phyloP scores from a whole-genome alignment of 768 basidiomycete species.

The Tulasnella sp. region DNA sequence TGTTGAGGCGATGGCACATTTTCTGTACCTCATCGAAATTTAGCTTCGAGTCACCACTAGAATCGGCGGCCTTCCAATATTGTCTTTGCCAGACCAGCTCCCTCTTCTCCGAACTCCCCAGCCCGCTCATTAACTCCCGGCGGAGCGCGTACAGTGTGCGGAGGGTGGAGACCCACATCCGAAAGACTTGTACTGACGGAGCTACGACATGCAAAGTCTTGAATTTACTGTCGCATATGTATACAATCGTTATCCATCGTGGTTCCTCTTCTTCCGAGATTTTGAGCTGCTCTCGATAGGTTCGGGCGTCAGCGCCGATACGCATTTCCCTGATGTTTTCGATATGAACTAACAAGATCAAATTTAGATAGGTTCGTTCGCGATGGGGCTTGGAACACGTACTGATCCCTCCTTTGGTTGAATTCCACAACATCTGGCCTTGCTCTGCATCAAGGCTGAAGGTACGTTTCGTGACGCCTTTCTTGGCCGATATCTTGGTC shows the following conservation, averaged over 20 bases:
- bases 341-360: slow-evolving; percentile 59
- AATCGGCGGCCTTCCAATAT: slow-evolving; percentile 74
- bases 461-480: slow-evolving; percentile 58
- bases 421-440: slow-evolving; percentile 75
- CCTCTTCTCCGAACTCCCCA: slow-evolving; percentile 53
- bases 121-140: slow-evolving; percentile 64
- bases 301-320: slow-evolving; percentile 61
- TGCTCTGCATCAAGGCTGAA: slow-evolving; percentile 76
- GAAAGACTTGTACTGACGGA: slow-evolving; percentile 56
- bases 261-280: slow-evolving; percentile 58
- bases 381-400: slow-evolving; percentile 36
- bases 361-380: not conserved
- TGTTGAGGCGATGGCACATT: slow-evolving; percentile 67
- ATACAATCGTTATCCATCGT: slow-evolving; percentile 83
- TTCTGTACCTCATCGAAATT: slow-evolving; percentile 69
- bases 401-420: slow-evolving; percentile 65
- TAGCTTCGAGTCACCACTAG: slow-evolving; percentile 57
- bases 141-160: slow-evolving; percentile 61
- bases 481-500: slow-evolving; percentile 79
- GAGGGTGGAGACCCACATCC: slow-evolving; percentile 62
- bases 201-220: slow-evolving; percentile 86
- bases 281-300: slow-evolving; percentile 68
- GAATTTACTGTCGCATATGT: slow-evolving; percentile 69
- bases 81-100: slow-evolving; percentile 74
- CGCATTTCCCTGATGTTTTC: slow-evolving; percentile 86